These are phyloP conservation scores for Miamiensis avidus DNA, from an alignment of 169 alveolate species.

Conservation along the genomic window DNA sequence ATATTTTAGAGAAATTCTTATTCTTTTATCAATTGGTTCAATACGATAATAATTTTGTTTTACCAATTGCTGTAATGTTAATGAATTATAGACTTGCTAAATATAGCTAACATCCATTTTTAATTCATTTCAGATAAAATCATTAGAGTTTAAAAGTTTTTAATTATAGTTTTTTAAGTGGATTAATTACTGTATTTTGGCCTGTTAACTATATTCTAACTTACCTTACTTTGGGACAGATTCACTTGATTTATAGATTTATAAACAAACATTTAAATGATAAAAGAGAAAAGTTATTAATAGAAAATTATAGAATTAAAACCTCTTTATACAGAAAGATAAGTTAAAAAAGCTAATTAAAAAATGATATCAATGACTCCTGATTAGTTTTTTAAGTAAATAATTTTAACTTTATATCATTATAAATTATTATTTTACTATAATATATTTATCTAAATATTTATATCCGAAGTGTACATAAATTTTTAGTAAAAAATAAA, in stretches of 20 bases:
- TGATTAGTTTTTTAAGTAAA: no score
- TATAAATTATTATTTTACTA: no score
- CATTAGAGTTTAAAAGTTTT: slow-evolving; percentile 3
- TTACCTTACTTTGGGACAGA: not conserved
- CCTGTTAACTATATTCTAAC: slow-evolving; percentile 3
- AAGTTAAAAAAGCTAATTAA: no score
- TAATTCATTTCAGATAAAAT: not conserved
- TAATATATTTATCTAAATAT: no score
- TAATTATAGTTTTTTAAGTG: not conserved
- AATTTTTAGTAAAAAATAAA: no score
- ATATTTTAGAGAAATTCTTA: not conserved
- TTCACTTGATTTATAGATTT: not conserved
- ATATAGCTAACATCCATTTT: slow-evolving; percentile 4
- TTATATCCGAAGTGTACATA: no score
- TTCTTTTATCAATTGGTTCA: not conserved
- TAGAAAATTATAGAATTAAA: no score
- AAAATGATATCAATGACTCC: no score
- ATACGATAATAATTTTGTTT: slow-evolving; percentile 7
- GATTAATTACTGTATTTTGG: not conserved
- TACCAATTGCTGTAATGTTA: not conserved
- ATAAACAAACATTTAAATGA: not conserved
- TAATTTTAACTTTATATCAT: no score
- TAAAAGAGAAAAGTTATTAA: no score
- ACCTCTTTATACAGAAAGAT: no score
- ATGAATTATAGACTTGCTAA: not conserved